Evolutionary conservation across 345 rosid species (phyloP).

Genomic region (Boechera stricta): DNA sequence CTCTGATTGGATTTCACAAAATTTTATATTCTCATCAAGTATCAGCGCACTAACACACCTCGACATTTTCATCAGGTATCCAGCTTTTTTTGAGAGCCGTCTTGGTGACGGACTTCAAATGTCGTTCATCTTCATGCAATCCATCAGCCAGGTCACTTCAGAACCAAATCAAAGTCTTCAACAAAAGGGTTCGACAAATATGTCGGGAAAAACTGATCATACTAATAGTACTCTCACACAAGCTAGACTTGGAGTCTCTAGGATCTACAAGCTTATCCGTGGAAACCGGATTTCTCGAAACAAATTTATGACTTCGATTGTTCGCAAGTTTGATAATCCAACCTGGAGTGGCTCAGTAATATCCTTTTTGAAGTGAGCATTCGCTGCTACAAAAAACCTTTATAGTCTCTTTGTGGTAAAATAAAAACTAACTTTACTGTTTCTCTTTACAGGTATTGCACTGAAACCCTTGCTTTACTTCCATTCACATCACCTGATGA

Average conservation of each 20-base stretch:
- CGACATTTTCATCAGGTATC: constrained; percentile 71
- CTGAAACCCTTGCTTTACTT: constrained; percentile 90
- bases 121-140: constrained; percentile 84
- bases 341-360: constrained; percentile 65
- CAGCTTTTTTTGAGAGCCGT: constrained; percentile 96
- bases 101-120: constrained; percentile 97
- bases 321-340: constrained; percentile 95
- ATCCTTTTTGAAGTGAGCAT: constrained; percentile 84
- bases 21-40: constrained; percentile 19
- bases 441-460: constrained; percentile 79
- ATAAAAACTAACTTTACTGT: constrained; percentile 25
- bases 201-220: constrained; percentile 65
- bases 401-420: constrained; percentile 13
- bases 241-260: constrained; percentile 95
- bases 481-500: constrained; percentile 97
- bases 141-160: constrained; percentile 54
- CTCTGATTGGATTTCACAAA: constrained; percentile 30
- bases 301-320: constrained; percentile 96
- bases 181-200: constrained; percentile 48
- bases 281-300: constrained; percentile 89
- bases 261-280: constrained; percentile 96
- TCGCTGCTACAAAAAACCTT: constrained; percentile 18
- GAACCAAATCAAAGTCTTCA: constrained; percentile 58
- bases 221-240: constrained; percentile 66
- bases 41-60: constrained; percentile 38